phyloP scores from a whole-genome alignment of 116 monocot genomes.

The Iris pallida region DNA sequence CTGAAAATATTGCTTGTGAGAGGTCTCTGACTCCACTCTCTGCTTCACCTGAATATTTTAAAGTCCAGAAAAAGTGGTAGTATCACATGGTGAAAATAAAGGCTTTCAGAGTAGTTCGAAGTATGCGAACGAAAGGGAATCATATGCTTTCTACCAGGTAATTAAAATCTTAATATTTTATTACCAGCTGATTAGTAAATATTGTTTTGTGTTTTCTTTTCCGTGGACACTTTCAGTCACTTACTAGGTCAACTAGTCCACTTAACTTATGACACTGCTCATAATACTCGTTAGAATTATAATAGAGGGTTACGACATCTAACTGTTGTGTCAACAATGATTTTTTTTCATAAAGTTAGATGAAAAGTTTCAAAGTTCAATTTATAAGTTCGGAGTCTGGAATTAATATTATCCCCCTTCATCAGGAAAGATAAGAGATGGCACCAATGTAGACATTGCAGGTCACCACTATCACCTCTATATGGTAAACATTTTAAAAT shows the following conservation, averaged over 20 bases:
- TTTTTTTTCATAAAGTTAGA: neutral
- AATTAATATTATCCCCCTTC: slow-evolving; percentile 1
- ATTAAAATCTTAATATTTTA: no score
- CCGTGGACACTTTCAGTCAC: slow-evolving; percentile 60
- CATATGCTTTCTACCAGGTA: slow-evolving; percentile 92
- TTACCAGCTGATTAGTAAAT: no score
- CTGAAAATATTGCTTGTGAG: neutral
- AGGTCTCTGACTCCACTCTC: neutral
- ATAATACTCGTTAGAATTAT: no score
- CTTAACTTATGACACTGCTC: neutral
- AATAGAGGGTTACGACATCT: neutral
- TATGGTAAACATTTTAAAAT: slow-evolving; percentile 23
- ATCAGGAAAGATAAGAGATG: slow-evolving; percentile 45
- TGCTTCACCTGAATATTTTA: slow-evolving; percentile 9
- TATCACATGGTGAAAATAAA: slow-evolving; percentile 26
- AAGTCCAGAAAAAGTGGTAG: slow-evolving; percentile 22
- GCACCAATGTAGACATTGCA: slow-evolving; percentile 45
- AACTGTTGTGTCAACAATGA: neutral
- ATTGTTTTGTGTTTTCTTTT: no score
- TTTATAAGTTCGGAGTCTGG: neutral
- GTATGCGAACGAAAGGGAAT: slow-evolving; percentile 36
- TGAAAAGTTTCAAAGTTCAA: neutral
- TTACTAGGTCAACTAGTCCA: slow-evolving; percentile 24
- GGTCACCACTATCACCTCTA: slow-evolving; percentile 62
- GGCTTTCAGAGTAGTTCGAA: slow-evolving; percentile 1